These are phyloP conservation scores for Colletotrichum caudatum DNA, from an alignment of 2,329 filamentous ascomycete genomes.

Conservation along the genomic window DNA sequence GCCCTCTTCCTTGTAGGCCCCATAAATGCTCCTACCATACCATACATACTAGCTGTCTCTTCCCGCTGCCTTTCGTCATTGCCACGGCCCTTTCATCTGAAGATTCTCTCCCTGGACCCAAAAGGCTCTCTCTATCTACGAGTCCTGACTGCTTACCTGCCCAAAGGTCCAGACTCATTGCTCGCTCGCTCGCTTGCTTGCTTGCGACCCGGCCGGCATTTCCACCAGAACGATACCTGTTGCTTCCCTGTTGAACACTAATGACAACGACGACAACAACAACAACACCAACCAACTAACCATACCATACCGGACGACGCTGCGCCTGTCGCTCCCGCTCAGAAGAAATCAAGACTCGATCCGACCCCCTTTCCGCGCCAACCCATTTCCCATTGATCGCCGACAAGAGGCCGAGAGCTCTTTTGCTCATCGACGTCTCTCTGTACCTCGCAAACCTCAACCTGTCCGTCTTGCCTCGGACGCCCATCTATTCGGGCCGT, in stretches of 20 bases:
- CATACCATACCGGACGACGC: not conserved
- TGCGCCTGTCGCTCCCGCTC: not conserved
- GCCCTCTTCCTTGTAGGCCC: conserved; percentile 28
- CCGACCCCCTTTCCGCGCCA: conserved; percentile 31
- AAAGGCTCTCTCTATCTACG: not conserved
- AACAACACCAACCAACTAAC: not conserved
- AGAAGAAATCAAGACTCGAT: conserved; percentile 24
- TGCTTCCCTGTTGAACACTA: not conserved
- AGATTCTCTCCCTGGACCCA: conserved; percentile 21
- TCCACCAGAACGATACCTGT: not conserved
- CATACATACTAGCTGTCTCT: conserved; percentile 22
- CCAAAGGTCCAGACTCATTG: conserved; percentile 11
- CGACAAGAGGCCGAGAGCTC: conserved; percentile 19
- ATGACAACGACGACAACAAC: not conserved
- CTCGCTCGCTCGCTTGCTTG: not conserved
- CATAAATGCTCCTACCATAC: conserved; percentile 37
- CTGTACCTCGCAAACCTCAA: not conserved
- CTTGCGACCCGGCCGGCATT: not conserved
- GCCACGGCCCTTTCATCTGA: conserved; percentile 41
- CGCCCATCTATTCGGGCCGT: conserved; percentile 15
- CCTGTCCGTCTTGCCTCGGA: not conserved
- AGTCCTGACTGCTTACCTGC: not conserved
- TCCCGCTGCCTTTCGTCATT: conserved; percentile 40
- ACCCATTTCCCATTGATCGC: conserved; percentile 28
- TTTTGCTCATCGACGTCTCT: not conserved